Conservation (phyloP, 2,329 filamentous ascomycete species). For the Talaromyces sp. region DNA sequence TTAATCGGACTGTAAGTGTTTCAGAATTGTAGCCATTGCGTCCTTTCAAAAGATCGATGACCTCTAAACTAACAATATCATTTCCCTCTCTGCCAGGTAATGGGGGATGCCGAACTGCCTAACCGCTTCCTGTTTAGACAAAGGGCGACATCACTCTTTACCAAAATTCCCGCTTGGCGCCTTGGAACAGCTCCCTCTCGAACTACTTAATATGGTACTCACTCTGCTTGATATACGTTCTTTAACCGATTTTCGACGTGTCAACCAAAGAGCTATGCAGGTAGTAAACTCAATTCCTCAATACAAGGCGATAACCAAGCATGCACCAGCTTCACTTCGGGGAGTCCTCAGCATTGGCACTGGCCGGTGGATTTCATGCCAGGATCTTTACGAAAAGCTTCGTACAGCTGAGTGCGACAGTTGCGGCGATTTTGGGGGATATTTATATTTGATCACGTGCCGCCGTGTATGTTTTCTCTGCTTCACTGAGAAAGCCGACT, state of each 20-base stretch:
- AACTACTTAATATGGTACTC: neutral
- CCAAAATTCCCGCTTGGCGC: neutral
- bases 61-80: too few species aligned
- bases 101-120: too few species aligned
- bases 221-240: neutral
- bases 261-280: neutral
- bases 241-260: neutral
- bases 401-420: constrained; percentile 27
- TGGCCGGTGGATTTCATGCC: constrained; percentile 21
- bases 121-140: too few species aligned
- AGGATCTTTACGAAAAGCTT: constrained; percentile 31
- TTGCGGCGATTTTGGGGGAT: constrained; percentile 34
- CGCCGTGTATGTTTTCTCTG: constrained; percentile 35
- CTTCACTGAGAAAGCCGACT: constrained; percentile 26
- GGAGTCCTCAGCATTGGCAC: neutral
- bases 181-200: neutral
- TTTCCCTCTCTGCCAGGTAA: too few species aligned
- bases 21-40: too few species aligned
- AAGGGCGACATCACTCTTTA: neutral
- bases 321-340: neutral
- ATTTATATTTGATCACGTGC: constrained; percentile 3
- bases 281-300: neutral
- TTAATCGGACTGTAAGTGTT: too few species aligned
- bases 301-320: neutral
- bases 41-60: too few species aligned